Evolutionary conservation across 306 rosid genomes (phyloP), one percentile per base, ranked within the genome.

Genomic region (Prunus kanzakura): DNA sequence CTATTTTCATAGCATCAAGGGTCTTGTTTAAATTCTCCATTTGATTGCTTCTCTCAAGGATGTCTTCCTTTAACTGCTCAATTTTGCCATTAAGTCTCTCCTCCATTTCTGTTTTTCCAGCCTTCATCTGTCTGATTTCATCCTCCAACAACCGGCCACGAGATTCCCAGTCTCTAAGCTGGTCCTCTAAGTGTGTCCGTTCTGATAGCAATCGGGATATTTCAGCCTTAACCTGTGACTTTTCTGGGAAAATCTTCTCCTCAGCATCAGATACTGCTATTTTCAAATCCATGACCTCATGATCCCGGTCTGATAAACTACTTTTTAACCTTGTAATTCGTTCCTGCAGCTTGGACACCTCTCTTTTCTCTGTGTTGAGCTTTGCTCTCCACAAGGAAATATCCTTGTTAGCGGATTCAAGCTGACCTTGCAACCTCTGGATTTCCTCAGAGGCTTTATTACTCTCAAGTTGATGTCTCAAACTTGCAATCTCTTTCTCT

Each of bases 191-290:
- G 69, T 52, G 78, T 66, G 77, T 62, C 43, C 69, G 86, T 71
- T 91, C 89, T 72, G 80, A 89, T 8, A 78, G 61, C 78, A 92
- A 29, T 78, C 78, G 80, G 15, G 91, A 82, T 84, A 92, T 91
- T 84, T 92, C 96, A 0, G 96, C 79, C 87, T 91, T 91, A 77
- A 93, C 71, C 64, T 91, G 88, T 72, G 91, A 83, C 87, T 96
- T 96, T 84, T 96, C 99, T 0, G 99, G 99, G 82, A 96, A 96
- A 62, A 96, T 91, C 79, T 96, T 96, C 87, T 89, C 76, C 91
- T 96, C 98, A 0, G 99, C 98, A 77, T 96, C 99, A 2, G 99
- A 96, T 29, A 96, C 96, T 1, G 82, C 98, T 13, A 85, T 74
- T 82, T 96, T 96, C 82, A 96, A 86, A 70, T 92, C 97, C 91